Evolutionary conservation across 108 stramenopile species (phyloP), one percentile per base, ranked within the genome.

Genomic region (Skeletonema menzelii): DNA sequence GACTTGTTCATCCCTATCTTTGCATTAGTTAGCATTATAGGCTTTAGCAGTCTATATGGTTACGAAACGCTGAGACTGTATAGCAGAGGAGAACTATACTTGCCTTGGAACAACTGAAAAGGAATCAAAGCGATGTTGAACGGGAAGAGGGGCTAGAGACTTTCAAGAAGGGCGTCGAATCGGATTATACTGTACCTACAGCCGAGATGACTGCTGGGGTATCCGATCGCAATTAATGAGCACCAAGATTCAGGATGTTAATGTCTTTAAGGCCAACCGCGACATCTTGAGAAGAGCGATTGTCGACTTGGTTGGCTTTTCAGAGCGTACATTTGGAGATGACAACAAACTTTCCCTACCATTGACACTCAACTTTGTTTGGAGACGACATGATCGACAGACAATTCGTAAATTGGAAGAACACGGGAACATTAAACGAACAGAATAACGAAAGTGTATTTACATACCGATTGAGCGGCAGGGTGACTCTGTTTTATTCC

Each of bases 31-130:
- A 75, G 86, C 7, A 28, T 91, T 0, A 57, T 75, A 0, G 90
- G 90, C 26, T 84, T 91, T 22, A 65, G 76, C 53, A 86, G 90
- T 10, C 31, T 85, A 10, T 91, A 91, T 69, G 87, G 87, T 0
- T 91, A 91, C 69, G 90, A 91, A 88, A 88, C 84, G 84, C 37
- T 88, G 47, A 67, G 90, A 11, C 64, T 91, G n/a, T 80, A 82
- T 40, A 64, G 73, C 8, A 65, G 80, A 40, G 90, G 90, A 27
- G 90, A 91, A 56, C 65, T 91, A 5, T 91, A 88, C 69, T 65
- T 91, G 38, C 90, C 90, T 10, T 90, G 84, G 80, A 65, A 81
- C 53, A 35, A 70, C 7, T 70, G 19, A 69, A 53, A n/a, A n/a
- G n/a, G n/a, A n/a, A n/a, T n/a, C n/a, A n/a, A n/a, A n/a, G n/a